These are phyloP conservation scores for Sporormia fimetaria DNA, from an alignment of 495 filamentous ascomycete species.

Conservation along the genomic window DNA sequence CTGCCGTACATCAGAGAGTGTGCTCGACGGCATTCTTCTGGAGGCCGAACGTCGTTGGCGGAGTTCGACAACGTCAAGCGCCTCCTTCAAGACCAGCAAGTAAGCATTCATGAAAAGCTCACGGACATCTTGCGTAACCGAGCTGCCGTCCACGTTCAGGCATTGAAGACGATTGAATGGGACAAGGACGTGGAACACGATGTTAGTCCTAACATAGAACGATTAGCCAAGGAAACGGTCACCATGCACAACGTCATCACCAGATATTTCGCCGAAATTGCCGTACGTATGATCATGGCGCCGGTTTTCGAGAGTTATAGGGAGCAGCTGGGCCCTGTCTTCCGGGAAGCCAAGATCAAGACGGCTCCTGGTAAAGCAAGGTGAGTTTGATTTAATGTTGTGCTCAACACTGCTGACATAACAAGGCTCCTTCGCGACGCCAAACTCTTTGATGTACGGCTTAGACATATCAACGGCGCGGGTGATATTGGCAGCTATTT, in stretches of 20 bases:
- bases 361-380: conserved; percentile 58
- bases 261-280: conserved; percentile 70
- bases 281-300: conserved; percentile 74
- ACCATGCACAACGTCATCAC: conserved; percentile 79
- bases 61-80: conserved; percentile 92
- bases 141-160: conserved; percentile 56
- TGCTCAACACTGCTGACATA: not conserved
- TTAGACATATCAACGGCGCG: conserved; percentile 73
- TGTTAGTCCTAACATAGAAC: conserved; percentile 77
- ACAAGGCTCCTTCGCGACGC: conserved; percentile 70
- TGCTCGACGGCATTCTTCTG: conserved; percentile 59
- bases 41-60: conserved; percentile 50
- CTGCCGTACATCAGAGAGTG: conserved; percentile 90
- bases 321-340: conserved; percentile 68
- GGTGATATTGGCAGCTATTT: conserved; percentile 58
- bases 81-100: conserved; percentile 84
- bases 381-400: conserved; percentile 39
- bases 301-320: conserved; percentile 82
- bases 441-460: conserved; percentile 58
- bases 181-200: conserved; percentile 38
- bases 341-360: conserved; percentile 52
- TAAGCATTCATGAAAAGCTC: conserved; percentile 85
- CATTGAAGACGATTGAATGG: conserved; percentile 69
- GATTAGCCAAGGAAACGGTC: conserved; percentile 73
- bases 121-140: conserved; percentile 90